Evolutionary conservation across 495 filamentous ascomycete species (phyloP), one percentile per base, ranked within the genome.

Genomic region (Daldinia vernicosa): DNA sequence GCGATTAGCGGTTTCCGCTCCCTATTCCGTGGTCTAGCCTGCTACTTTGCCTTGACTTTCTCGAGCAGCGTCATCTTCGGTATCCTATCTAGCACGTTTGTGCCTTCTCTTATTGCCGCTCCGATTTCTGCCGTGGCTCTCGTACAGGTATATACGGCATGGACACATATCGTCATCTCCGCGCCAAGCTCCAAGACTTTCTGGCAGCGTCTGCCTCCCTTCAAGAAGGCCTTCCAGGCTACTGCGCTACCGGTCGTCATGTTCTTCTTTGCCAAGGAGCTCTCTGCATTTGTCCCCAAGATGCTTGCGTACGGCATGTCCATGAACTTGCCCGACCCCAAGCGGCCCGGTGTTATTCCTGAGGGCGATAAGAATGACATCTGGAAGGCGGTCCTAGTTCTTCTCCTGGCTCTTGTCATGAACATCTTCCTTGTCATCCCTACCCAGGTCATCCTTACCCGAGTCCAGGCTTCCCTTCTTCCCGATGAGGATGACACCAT

Each of bases 381-480:
- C 60, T 80, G 75, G 80, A 81, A 83, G 78, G 63, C 55, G 4
- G 8, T 78, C 14, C 26, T 79, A 8, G 68, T 82, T 9, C 37
- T 72, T 8, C 59, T 80, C 8, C 47, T 80, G 2, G 47, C 61
- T 6, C 27, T 82, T 12, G 53, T 56, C 3, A 26, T 80, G 17
- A 55, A 80, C 32, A 52, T 82, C 58, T 60, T 79, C 66, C 55
- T 82, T 39, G 74, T 80, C 9, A 74, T 85, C 22, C 83, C 84
- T 27, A 67, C 82, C 32, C 72, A 78, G 51, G 79, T 82, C 14
- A 72, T 81, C 14, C 76, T 86, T n/a, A 71, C 75, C 30, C 83
- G 84, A 47, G 81, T 86, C 11, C 83, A 84, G 76, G 83, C 84
- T 11, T 83, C 82, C 53, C 81, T 86, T 37, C 79, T 86, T 28